Base-by-base conservation (phyloP, 768 basidiomycete species). In the Tulasnella sp. region DNA sequence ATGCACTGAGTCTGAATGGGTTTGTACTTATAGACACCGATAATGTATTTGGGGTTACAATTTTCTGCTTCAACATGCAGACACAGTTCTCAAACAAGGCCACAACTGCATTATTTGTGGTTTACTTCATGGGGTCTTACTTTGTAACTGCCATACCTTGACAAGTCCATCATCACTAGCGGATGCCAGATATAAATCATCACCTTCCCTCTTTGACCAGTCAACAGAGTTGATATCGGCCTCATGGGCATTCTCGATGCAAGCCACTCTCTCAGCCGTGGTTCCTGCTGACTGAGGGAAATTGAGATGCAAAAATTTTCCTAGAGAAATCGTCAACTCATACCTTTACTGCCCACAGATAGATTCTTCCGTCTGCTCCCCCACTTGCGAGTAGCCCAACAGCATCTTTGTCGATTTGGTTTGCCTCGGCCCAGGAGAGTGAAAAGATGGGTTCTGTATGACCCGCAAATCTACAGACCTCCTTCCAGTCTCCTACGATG, bases 311-410 rank as follows among this genome's bases (percentile, higher is more conserved):
- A 16, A 64, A 16, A 64, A 42, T 76, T 81, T 76, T 77, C 83
- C 83, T 34, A 83, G 80, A 28, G 82, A 76, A 48, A 69, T n/a
- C 58, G 78, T 40, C 79, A 0, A 74, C 12, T 5, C 28, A 74
- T 69, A 93, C 93, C 81, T 86, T 86, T 44, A 98, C 86, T 81
- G 94, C 91, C 93, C 94, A 97, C 8, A 99, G 86, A 40, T 93
- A 90, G 60, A 99, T 89, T 72, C 87, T 87, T 0, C 97, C 98
- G 84, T 99, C 98, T 0, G 95, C 91, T 0, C 96, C 96, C 2
- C 91, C 91, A 79, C 92, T 94, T 0, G 95, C 96, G 16, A 99
- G 85, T 91, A 96, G 93, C 0, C 97, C 97, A 5, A 96, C 85
- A 72, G 85, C 85, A 11, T 82, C 83, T 14, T 82, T 78, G n/a